Percentiles rank a stretch among this genome's conserved stretches.
phyloP scores from a whole-genome alignment of 1,139 yeast species.

The Debaryomyces nepalensis region DNA sequence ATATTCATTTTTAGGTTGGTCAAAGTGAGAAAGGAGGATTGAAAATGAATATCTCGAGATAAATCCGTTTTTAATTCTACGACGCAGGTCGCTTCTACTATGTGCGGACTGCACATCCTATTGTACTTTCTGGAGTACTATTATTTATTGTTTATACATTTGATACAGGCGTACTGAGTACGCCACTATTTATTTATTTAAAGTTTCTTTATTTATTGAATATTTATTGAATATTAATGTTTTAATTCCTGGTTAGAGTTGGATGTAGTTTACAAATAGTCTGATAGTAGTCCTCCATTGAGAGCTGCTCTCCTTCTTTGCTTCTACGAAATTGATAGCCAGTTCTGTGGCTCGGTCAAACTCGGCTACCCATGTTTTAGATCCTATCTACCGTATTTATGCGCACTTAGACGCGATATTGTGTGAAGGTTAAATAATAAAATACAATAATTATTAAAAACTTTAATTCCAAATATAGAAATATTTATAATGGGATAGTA shows the following conservation, averaged over 20 bases:
- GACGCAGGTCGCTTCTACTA: slow-evolving; percentile 1
- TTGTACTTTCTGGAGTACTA: slow-evolving; percentile 1
- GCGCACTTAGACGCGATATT: not conserved
- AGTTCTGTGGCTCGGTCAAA: too few relatives aligned
- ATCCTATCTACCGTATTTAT: slow-evolving; percentile 2
- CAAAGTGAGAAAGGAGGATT: slow-evolving; percentile 14
- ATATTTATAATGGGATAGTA: not conserved
- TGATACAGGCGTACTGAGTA: slow-evolving; percentile 10
- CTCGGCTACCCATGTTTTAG: not conserved
- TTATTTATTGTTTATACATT: slow-evolving; percentile 3
- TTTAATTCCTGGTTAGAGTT: not conserved
- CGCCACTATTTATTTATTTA: slow-evolving; percentile 8
- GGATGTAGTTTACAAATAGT: too few relatives aligned
- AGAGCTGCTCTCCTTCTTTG: too few relatives aligned
- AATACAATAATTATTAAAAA: not conserved
- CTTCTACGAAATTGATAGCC: too few relatives aligned
- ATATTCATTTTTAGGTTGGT: slow-evolving; percentile 11
- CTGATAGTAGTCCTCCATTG: too few relatives aligned
- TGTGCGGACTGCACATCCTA: not conserved
- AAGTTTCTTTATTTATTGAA: not conserved
- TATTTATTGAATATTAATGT: slow-evolving; percentile 1
- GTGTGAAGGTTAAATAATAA: not conserved
- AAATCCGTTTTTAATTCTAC: not conserved
- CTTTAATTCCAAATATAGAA: not conserved
- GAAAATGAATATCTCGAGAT: not conserved